Evolutionary conservation across 345 rosid species (phyloP).

Genomic region (Dipteronia sinensis): DNA sequence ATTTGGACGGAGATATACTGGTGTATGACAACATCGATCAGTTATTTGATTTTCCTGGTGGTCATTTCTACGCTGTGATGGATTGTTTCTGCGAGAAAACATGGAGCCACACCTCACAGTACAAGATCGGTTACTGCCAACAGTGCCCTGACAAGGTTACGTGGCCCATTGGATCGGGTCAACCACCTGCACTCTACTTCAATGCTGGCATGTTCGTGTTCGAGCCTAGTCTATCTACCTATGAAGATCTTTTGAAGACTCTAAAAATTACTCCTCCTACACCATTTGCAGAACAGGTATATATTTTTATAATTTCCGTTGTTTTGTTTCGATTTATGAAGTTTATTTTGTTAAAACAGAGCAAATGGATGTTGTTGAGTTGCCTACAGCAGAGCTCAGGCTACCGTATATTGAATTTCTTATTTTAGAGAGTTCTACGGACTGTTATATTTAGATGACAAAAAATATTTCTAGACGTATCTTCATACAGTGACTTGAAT

Average conservation of each 20-base stretch:
- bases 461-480: too few relatives aligned
- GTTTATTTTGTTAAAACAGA: too few relatives aligned
- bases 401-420: too few relatives aligned
- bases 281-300: conserved; percentile 89
- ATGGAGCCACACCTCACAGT: conserved; percentile 74
- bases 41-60: conserved; percentile 68
- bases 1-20: conserved; percentile 87
- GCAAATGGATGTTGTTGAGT: too few relatives aligned
- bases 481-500: too few relatives aligned
- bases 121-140: conserved; percentile 88
- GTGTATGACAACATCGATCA: conserved; percentile 79
- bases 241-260: conserved; percentile 43
- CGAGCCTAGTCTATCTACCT: conserved; percentile 62
- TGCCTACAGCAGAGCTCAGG: too few relatives aligned
- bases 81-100: conserved; percentile 93
- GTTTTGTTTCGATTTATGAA: neutral
- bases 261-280: conserved; percentile 60
- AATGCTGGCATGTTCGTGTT: conserved; percentile 89
- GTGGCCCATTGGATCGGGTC: conserved; percentile 65
- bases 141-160: conserved; percentile 71
- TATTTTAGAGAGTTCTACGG: too few relatives aligned
- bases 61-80: conserved; percentile 75
- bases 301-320: neutral
- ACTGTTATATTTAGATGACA: too few relatives aligned
- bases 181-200: conserved; percentile 76